Percentiles rank a stretch among this genome's conserved stretches.
These are phyloP conservation scores for Lasiodiplodia citricola DNA, from an alignment of 2,329 filamentous ascomycete species.

Conservation along the genomic window DNA sequence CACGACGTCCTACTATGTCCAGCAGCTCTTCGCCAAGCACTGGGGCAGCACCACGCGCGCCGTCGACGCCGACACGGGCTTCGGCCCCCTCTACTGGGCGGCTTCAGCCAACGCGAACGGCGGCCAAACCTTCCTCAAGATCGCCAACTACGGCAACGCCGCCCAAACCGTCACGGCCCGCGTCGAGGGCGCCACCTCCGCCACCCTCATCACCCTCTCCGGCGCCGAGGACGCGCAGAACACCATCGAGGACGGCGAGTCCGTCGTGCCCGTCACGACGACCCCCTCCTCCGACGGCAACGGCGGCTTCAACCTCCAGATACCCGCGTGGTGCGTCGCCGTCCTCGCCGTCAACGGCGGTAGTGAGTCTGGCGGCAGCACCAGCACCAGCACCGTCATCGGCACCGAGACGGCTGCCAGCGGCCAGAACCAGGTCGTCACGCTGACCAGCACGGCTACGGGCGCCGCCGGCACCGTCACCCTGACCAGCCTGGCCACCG, in stretches of 20 bases:
- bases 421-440: too few relatives aligned
- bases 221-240: slow-evolving; percentile 1
- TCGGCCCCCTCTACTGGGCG: slow-evolving; percentile 14
- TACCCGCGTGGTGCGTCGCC: slow-evolving; percentile 28
- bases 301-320: slow-evolving; percentile 1
- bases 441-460: too few relatives aligned
- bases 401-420: too few relatives aligned
- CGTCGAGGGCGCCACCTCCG: slow-evolving; percentile 1
- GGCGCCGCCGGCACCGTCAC: too few relatives aligned
- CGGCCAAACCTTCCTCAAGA: slow-evolving; percentile 8
- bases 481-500: too few relatives aligned
- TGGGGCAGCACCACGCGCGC: neutral
- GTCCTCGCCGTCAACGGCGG: slow-evolving; percentile 34
- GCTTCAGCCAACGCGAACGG: neutral
- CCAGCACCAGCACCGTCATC: neutral
- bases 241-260: neutral
- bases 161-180: neutral
- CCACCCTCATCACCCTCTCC: slow-evolving; percentile 6
- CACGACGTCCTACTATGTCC: slow-evolving; percentile 21
- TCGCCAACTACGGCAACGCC: slow-evolving; percentile 23
- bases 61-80: neutral
- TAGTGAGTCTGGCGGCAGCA: neutral
- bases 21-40: slow-evolving; percentile 24
- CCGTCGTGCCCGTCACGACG: neutral
- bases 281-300: neutral